phyloP scores from a whole-genome alignment of 441 rosid species.

The Mallotus repandus region DNA sequence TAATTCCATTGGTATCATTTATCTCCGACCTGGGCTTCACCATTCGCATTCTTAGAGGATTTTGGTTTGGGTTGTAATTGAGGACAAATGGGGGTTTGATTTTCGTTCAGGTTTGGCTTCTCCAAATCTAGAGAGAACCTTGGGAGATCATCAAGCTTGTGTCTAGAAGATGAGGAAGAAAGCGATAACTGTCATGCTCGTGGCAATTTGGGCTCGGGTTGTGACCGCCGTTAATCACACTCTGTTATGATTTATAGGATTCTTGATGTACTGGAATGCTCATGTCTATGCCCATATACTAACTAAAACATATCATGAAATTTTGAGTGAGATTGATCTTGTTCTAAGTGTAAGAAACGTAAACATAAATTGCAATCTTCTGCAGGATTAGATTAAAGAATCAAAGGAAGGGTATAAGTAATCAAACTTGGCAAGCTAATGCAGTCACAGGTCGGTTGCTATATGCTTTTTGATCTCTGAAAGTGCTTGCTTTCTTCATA shows the following conservation, averaged over 20 bases:
- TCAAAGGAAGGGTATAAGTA: slow-evolving; percentile 56
- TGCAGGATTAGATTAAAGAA: slow-evolving; percentile 72
- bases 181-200: slow-evolving; percentile 81
- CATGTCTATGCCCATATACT: slow-evolving; percentile 53
- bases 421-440: slow-evolving; percentile 67
- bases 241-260: too few species aligned
- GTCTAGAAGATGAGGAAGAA: slow-evolving; percentile 78
- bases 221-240: too few species aligned
- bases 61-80: slow-evolving; percentile 33
- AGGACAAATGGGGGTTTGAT: slow-evolving; percentile 43
- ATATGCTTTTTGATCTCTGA: too few species aligned
- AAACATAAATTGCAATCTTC: background rate
- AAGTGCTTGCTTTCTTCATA: too few species aligned
- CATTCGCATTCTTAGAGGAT: slow-evolving; percentile 62
- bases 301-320: too few species aligned
- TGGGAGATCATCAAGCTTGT: slow-evolving; percentile 77
- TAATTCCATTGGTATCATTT: slow-evolving; percentile 19
- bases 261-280: slow-evolving; percentile 68
- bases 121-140: slow-evolving; percentile 83
- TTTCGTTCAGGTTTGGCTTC: slow-evolving; percentile 46
- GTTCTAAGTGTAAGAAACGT: too few species aligned
- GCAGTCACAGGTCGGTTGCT: slow-evolving; percentile 52
- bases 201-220: too few species aligned
- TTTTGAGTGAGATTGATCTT: too few species aligned
- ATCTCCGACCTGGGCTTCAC: slow-evolving; percentile 42